Conservation (phyloP, 345 rosid genomes). For the Eucalyptus curtisii region DNA sequence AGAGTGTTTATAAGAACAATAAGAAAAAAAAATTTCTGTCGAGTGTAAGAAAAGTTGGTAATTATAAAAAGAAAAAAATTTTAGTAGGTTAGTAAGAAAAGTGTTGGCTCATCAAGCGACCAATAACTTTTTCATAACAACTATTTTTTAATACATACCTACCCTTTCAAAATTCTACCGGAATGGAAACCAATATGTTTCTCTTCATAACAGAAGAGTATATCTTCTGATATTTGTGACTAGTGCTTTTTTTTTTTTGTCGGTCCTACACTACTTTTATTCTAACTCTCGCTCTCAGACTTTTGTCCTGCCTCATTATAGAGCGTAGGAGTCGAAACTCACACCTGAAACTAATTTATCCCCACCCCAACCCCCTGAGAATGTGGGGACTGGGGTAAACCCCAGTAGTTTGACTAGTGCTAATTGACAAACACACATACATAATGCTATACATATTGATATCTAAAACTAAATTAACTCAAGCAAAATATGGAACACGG, state of each 20-base stretch:
- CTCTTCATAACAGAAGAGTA: not conserved
- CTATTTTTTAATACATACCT: not conserved
- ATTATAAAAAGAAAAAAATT: not conserved
- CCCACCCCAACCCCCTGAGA: no score
- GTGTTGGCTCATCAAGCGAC: not conserved
- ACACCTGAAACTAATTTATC: no score
- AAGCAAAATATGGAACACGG: not conserved
- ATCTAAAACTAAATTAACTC: not conserved
- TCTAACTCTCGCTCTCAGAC: no score
- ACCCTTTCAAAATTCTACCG: not conserved
- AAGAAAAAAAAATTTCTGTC: not conserved
- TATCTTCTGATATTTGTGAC: not conserved
- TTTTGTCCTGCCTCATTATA: no score
- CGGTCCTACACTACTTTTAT: no score
- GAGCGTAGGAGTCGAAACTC: no score
- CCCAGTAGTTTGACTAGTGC: not conserved
- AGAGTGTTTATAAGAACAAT: not conserved
- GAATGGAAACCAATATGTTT: not conserved
- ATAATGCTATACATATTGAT: not conserved
- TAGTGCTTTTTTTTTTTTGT: no score
- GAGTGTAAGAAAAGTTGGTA: not conserved
- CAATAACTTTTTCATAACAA: not conserved
- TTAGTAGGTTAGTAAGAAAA: not conserved
- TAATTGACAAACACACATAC: not conserved
- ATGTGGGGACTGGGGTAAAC: no score